Evolutionary conservation across 2,329 filamentous ascomycete genomes (phyloP), one percentile per base, ranked within the genome.

Genomic region (Sporothrix variecibatus): DNA sequence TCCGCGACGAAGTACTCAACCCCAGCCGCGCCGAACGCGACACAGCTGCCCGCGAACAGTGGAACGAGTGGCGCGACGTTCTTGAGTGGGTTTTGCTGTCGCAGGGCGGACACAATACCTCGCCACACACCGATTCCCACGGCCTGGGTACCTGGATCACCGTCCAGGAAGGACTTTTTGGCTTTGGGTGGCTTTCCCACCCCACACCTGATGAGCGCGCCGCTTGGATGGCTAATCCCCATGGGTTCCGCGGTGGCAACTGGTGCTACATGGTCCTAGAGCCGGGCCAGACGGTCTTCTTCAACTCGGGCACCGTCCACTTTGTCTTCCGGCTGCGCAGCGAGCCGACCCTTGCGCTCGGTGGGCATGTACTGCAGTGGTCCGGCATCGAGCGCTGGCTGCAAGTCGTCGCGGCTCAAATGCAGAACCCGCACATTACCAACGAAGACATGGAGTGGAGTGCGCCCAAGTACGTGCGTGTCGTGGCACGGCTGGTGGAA

Each of bases 1-100:
- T 81, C 43, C 78, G 79, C 3, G 77, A 80, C 75, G 75, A 77
- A 9, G 77, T 79, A 77, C 79, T 87, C 23, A 86, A 86, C 78
- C 84, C 82, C 72, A 68, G 73, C 38, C 77, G 78, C 20, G 79
- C 78, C 3, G 78, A 80, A 73, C 78, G 80, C 62, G 76, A 75
- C n/a, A 76, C 76, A 40, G 80, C 78, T 0, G 76, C 78, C 26
- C 75, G 75, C 8, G 75, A 79, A 71, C 75, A 81, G 40, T 82
- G 80, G 81, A 79, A 78, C 69, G 78, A 79, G 73, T 82, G 80
- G 81, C 78, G 77, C 23, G 77, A 82, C 65, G 77, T 82, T 49
- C 72, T 80, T 3, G 77, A 81, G 67, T 82, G 80, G 80, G 79
- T 78, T 3, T 78, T 82, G 20, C 65, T 81, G 67, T 80, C 79